Evolutionary conservation across 495 filamentous ascomycete genomes (phyloP), one percentile per base, ranked within the genome.

Genomic region (Penicillium macrosclerotiorum): DNA sequence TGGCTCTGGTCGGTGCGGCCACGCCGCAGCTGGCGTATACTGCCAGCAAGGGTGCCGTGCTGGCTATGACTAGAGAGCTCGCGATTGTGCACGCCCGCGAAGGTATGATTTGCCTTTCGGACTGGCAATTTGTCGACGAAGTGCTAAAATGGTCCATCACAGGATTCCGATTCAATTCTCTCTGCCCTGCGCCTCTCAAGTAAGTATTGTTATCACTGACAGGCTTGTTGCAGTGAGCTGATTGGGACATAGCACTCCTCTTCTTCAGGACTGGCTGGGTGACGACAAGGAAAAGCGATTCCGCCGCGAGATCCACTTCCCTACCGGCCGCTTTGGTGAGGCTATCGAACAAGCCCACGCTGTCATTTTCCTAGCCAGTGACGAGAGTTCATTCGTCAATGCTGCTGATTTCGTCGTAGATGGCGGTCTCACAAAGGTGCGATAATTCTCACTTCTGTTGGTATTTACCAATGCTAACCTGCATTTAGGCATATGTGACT

Each of bases 11-110:
- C 22, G 93, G 93, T 4, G 85, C 84, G 37, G 92, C 91, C 13
- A 95, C 93, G 0, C 90, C 93, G 16, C 93, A 98, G 69, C 67
- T 98, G 19, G 93, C 93, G 12, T 98, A 96, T 61, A 97, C 92
- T 1, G 89, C 92, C 19, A 87, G 82, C 59, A 96, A 97, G 67
- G 92, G 92, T 26, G 92, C 92, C 4, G 92, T 97, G 2, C 64
- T 96, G 32, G 92, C 88, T 1, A 67, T 92, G 67, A 92, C 88
- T 7, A 73, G 88, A 37, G 88, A 92, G 61, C 64, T 92, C 31
- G 84, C 86, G 6, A 86, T 92, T 65, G 86, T 89, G 12, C 88
- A 92, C 60, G 88, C 93, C 3, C 75, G 86, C 30, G 90, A 95
- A 64, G 90, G 40, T 43, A 34, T 2, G 17, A 9, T 4, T 34